Evolutionary conservation across 805 yeast genomes (phyloP).

Genomic region (Teunomyces panamensis): DNA sequence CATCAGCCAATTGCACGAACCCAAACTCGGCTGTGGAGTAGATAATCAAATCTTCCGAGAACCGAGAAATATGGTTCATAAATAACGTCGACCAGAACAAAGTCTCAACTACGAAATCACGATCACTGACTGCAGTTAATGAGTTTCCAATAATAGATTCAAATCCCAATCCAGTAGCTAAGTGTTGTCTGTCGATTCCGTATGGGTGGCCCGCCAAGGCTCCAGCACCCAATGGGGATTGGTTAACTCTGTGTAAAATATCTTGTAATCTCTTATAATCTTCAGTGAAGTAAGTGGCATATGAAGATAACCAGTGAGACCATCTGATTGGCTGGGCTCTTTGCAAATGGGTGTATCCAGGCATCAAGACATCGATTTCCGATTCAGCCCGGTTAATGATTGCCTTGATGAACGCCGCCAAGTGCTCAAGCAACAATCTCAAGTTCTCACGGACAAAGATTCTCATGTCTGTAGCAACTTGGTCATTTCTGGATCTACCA

Average conservation of each 20-base stretch:
- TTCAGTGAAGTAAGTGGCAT: slow-evolving; percentile 91
- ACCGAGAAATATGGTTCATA: slow-evolving; percentile 93
- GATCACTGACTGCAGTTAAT: slow-evolving; percentile 92
- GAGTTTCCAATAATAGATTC: slow-evolving; percentile 90
- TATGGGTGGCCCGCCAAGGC: slow-evolving; percentile 99
- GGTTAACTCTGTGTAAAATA: slow-evolving; percentile 76
- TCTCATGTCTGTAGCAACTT: slow-evolving; percentile 99
- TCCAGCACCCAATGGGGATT: slow-evolving; percentile 93
- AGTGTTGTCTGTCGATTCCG: slow-evolving; percentile 92
- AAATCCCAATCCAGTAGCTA: slow-evolving; percentile 80
- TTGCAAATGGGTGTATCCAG: slow-evolving; percentile 98
- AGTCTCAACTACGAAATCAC: slow-evolving; percentile 95
- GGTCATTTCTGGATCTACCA: slow-evolving; percentile 98
- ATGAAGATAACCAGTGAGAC: slow-evolving; percentile 95
- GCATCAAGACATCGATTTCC: slow-evolving; percentile 93
- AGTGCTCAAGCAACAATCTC: slow-evolving; percentile 52
- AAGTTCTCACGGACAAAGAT: slow-evolving; percentile 82
- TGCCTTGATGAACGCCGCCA: slow-evolving; percentile 62
- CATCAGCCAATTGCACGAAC: slow-evolving; percentile 89
- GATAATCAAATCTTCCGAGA: slow-evolving; percentile 91
- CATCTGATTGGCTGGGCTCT: slow-evolving; percentile 99
- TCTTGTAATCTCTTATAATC: slow-evolving; percentile 85
- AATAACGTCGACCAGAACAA: slow-evolving; percentile 94
- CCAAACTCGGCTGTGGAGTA: slow-evolving; percentile 98
- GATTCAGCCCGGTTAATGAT: slow-evolving; percentile 72